Evolutionary conservation across 176 grass and related monocot species (phyloP), one percentile per base, ranked within the genome.

Genomic region (Aegilops tauschii): DNA sequence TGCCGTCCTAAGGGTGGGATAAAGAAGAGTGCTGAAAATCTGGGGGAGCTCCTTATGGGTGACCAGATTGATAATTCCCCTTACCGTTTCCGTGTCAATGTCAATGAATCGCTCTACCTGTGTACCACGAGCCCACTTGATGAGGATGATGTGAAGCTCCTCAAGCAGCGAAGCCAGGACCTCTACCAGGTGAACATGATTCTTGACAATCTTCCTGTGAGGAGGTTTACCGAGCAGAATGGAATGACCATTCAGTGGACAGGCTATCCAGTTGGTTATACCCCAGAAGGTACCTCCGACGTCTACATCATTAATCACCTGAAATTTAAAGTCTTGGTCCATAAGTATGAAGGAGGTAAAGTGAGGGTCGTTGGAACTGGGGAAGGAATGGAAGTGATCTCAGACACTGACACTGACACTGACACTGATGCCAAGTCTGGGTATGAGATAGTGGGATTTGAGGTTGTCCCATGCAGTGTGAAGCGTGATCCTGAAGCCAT

Each of bases 181-280:
- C 80, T 96, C 25, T 96, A 96, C 78, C 94, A 96, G 82, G 94
- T 96, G 59, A 96, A 96, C 63, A 96, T 94, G 94, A 96, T 96
- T 79, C 82, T 96, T 64, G 94, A 96, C 39, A 96, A 96, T 81
- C 92, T 96, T 90, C 94, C 94, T 68, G 94, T 92, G 76, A 86
- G 86, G 80, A 92, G 94, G 54, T 96, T 92, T 86, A 93, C 94
- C 8, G 87, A 96, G 40, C 94, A 96, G 86, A 96, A 94, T 90
- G 92, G 94, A 81, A 39, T 83, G 68, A 87, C 78, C 65, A 94
- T 94, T 76, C 94, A 94, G 87, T 96, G 94, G 94, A 94, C 94
- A n/a, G 94, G 94, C 44, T 96, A 88, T 83, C 94, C 94, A 81
- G 83, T 96, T 82, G 94, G 94, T 45, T 96, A 93, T 85, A 90